A percentile compares a stretch with the other conserved stretches of the same genome.
phyloP scores from a whole-genome alignment of 805 yeast genomes.

The Zygosaccharomyces lentus region DNA sequence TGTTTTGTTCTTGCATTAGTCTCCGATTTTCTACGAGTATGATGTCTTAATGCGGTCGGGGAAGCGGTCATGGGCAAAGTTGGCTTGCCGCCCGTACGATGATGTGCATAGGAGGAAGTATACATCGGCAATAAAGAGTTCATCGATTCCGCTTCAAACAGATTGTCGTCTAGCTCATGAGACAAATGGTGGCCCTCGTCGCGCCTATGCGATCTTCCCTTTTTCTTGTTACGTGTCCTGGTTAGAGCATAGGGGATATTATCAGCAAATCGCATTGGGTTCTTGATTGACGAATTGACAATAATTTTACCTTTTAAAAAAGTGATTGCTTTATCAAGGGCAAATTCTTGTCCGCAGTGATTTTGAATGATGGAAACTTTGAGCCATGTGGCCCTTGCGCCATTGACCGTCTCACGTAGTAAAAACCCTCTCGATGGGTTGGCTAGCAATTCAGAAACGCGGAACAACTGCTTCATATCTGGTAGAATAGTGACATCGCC shows the following conservation, averaged over 20 bases:
- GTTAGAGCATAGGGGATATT: constrained; percentile 14
- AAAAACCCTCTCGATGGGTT: constrained; percentile 82
- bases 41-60: constrained; percentile 13
- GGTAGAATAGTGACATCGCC: constrained; percentile 95
- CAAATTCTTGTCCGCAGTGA: constrained; percentile 86
- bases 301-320: constrained; percentile 58
- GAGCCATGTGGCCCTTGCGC: constrained; percentile 94
- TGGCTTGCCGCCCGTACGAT: constrained; percentile 8
- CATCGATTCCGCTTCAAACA: constrained; percentile 24
- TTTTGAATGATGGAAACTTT: constrained; percentile 78
- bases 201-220: constrained; percentile 4
- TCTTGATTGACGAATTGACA: constrained; percentile 33
- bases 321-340: constrained; percentile 76
- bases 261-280: constrained; percentile 30
- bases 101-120: constrained; percentile 11
- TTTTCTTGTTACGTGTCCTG: constrained; percentile 6
- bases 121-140: constrained; percentile 23
- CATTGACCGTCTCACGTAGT: constrained; percentile 60
- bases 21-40: constrained; percentile 25
- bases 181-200: constrained; percentile 7
- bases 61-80: constrained; percentile 13
- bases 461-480: constrained; percentile 51
- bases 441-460: constrained; percentile 57
- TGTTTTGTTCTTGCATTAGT: constrained; percentile 18
- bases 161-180: constrained; percentile 22